These are phyloP conservation scores for Pseudogymnoascus sp. DNA, from an alignment of 2,329 filamentous ascomycete genomes.

Conservation along the genomic window DNA sequence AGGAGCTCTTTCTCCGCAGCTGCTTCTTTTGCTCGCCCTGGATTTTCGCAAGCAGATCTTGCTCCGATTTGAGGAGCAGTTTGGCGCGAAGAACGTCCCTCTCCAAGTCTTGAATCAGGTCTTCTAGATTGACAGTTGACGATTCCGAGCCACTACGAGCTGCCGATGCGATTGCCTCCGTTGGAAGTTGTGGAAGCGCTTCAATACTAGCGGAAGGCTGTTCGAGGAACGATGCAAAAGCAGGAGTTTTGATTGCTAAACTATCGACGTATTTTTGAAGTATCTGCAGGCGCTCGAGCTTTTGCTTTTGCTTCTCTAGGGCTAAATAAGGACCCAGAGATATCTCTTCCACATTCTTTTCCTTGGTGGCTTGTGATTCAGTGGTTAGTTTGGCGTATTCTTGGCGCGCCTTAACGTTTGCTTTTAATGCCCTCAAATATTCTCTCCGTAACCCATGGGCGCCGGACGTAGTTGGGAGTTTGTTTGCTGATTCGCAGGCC, in stretches of 20 bases:
- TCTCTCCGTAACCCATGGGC: slow-evolving; percentile 43
- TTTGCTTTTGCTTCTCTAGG: slow-evolving; percentile 43
- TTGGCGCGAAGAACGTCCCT: slow-evolving; percentile 52
- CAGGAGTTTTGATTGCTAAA: slow-evolving; percentile 44
- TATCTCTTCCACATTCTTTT: slow-evolving; percentile 10
- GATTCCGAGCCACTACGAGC: slow-evolving; percentile 18
- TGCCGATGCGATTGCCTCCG: slow-evolving; percentile 20
- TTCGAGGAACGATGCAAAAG: slow-evolving; percentile 42
- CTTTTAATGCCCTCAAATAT: slow-evolving; percentile 46
- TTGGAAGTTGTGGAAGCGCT: slow-evolving; percentile 23
- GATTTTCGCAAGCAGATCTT: slow-evolving; percentile 44
- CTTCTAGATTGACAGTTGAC: slow-evolving; percentile 36
- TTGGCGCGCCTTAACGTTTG: slow-evolving; percentile 43
- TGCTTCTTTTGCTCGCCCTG: slow-evolving; percentile 33
- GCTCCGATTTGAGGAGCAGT: slow-evolving; percentile 47
- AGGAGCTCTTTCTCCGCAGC: background rate
- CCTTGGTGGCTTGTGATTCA: slow-evolving; percentile 16
- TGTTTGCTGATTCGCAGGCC: slow-evolving; percentile 32
- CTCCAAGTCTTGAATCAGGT: slow-evolving; percentile 45
- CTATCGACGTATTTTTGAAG: slow-evolving; percentile 44
- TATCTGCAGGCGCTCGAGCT: slow-evolving; percentile 41
- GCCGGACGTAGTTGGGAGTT: slow-evolving; percentile 30
- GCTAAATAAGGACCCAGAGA: slow-evolving; percentile 43
- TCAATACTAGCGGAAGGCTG: slow-evolving; percentile 25
- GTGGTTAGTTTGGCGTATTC: slow-evolving; percentile 33